Conservation (phyloP, 495 filamentous ascomycete genomes). For the Penicillium bovifimosum region DNA sequence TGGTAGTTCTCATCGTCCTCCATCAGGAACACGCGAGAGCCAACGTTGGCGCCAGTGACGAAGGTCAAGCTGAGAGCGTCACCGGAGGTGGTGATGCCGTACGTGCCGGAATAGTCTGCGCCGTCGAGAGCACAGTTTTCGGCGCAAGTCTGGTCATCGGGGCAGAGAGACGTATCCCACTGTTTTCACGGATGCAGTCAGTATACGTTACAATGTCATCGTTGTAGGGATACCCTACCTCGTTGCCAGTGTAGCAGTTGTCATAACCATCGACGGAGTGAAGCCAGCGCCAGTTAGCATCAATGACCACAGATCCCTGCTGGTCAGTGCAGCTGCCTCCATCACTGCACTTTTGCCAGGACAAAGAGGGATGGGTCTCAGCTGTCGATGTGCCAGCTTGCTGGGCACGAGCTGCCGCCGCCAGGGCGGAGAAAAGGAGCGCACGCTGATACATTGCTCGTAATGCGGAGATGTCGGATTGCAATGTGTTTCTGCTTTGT, state of each 20-base stretch:
- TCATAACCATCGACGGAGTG: constrained; percentile 46
- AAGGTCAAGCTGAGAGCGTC: constrained; percentile 51
- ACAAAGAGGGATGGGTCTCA: constrained; percentile 56
- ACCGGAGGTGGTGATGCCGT: constrained; percentile 53
- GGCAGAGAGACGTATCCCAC: constrained; percentile 52
- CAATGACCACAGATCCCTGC: constrained; percentile 53
- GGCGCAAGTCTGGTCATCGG: constrained; percentile 49
- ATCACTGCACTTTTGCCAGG: constrained; percentile 50
- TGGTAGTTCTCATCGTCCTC: constrained; percentile 52
- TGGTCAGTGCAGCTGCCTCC: constrained; percentile 47
- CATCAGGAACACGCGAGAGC: constrained; percentile 59
- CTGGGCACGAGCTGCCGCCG: constrained; percentile 38
- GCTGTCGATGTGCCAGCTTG: constrained; percentile 49
- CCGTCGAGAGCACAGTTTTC: constrained; percentile 56
- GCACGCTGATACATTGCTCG: constrained; percentile 31
- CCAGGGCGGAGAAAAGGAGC: constrained; percentile 24
- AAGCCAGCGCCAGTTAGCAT: constrained; percentile 62
- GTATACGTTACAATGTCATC: background rate
- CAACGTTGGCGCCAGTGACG: constrained; percentile 46
- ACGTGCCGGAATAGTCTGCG: constrained; percentile 51
- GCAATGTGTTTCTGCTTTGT: constrained; percentile 1
- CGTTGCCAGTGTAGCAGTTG: constrained; percentile 62
- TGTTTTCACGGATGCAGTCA: background rate
- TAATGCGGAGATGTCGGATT: constrained; percentile 6
- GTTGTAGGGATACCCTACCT: constrained; percentile 1